Evolutionary conservation across 345 rosid species (phyloP).

Genomic region (Citrus maxima): DNA sequence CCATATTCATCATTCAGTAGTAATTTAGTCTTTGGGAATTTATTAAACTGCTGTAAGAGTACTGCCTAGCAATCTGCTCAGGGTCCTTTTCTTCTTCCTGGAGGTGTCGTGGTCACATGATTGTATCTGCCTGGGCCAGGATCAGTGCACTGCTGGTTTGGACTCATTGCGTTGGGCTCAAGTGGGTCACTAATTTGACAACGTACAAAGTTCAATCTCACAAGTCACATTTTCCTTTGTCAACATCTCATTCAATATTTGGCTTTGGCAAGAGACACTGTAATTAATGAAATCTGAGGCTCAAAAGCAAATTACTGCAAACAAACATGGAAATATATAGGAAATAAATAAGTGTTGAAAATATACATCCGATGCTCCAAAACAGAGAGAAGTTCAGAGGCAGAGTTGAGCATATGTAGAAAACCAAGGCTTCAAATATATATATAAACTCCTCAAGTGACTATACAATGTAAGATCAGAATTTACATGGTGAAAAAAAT

Average conservation of each 20-base stretch:
- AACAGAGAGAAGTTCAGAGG: no score
- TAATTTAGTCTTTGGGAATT: background rate
- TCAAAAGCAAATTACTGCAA: no score
- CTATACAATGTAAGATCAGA: background rate
- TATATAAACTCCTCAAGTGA: no score
- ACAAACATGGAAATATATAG: no score
- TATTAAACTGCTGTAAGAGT: no score
- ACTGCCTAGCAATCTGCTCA: background rate
- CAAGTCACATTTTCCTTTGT: background rate
- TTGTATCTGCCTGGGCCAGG: background rate
- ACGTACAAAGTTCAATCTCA: background rate
- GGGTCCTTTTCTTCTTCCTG: no score
- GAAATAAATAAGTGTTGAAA: no score
- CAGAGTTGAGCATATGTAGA: no score
- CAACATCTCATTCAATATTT: background rate
- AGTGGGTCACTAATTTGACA: background rate
- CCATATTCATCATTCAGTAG: background rate
- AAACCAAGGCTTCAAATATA: no score
- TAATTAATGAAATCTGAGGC: no score
- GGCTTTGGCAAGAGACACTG: no score
- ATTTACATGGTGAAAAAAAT: background rate
- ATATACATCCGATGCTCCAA: no score
- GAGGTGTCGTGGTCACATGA: background rate
- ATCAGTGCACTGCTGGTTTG: background rate
- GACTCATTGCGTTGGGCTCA: background rate